phyloP scores from a whole-genome alignment of 306 rosid species.

The Quercus bicolor region DNA sequence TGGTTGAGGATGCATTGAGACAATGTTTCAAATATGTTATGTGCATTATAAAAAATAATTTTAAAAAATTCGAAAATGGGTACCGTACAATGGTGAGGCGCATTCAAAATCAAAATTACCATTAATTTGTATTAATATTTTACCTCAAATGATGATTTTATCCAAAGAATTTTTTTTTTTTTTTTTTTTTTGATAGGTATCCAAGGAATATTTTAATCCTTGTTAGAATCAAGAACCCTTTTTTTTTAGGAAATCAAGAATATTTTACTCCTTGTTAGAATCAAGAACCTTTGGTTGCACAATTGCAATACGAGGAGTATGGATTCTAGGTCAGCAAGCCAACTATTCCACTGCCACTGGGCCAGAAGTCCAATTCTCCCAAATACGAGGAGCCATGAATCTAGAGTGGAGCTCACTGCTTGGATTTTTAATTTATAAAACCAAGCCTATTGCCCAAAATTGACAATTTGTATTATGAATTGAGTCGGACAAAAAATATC shows the following conservation, averaged over 20 bases:
- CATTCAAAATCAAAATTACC: background rate
- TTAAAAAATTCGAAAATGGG: background rate
- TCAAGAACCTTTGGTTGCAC: no score
- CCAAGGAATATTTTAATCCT: no score
- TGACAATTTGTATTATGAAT: no score
- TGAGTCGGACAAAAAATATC: no score
- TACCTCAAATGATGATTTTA: slow-evolving; percentile 3
- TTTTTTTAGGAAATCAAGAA: no score
- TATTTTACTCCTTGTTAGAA: no score
- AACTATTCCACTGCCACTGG: background rate
- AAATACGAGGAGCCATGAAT: no score
- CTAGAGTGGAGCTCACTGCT: no score
- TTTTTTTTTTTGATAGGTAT: no score
- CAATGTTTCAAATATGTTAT: background rate
- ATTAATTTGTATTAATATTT: background rate
- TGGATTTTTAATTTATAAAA: no score
- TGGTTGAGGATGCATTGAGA: background rate
- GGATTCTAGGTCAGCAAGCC: background rate
- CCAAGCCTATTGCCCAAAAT: no score
- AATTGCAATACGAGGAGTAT: background rate
- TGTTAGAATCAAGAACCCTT: no score
- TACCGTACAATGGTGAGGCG: background rate
- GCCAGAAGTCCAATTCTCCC: background rate
- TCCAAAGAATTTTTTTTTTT: background rate
- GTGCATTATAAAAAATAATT: background rate